Base-by-base conservation (phyloP, 2,329 filamentous ascomycete genomes). In the Thielaviopsis populi region DNA sequence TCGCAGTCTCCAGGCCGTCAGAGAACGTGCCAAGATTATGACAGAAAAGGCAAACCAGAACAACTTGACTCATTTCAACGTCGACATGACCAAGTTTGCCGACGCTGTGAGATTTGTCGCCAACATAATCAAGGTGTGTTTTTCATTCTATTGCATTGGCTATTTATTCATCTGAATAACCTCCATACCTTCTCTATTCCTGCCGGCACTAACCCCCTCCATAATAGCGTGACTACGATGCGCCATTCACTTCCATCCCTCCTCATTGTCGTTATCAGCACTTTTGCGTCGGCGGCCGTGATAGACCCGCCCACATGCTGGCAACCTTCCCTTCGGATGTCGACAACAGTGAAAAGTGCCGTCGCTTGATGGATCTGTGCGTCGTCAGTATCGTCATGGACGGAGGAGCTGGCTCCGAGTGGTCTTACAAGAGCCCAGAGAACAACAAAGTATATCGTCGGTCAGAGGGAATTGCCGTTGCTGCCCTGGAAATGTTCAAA, bases 341-440 rank as follows among this genome's bases (percentile, higher is more conserved):
- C 48, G 88, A 94, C 72, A 81, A 79, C 67, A 83, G 83, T 64
- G 88, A 92, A 74, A 83, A 84, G 67, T 89, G 87, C 66, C 84
- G 88, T 67, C 82, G 89, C 67, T 75, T 92, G 67, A 80, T 92
- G 66, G 88, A 91, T 69, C 79, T 92, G 42, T 91, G 91, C 75
- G 76, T 91, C 50, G 72, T 94, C 67, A 92, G 89, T 60, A 89
- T 94, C 7, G 77, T 95, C 60, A 80, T 95, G 8, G 89, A 95
- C 71, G 89, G 94, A 3, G 94, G 94, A 48, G 91, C 94, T 1
- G 94, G 94, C 48, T 92, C 85, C 2, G 81, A 84, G 68, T 99
- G 94, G 94, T 86, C 85, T 69, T 99, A 96, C 77, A 94, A 89
- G 77, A 95, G 90, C 72, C 86, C 86, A 67, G 91, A 95, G 71